Conservation (phyloP, 2,329 filamentous ascomycete genomes). For the Ascochyta fabae region DNA sequence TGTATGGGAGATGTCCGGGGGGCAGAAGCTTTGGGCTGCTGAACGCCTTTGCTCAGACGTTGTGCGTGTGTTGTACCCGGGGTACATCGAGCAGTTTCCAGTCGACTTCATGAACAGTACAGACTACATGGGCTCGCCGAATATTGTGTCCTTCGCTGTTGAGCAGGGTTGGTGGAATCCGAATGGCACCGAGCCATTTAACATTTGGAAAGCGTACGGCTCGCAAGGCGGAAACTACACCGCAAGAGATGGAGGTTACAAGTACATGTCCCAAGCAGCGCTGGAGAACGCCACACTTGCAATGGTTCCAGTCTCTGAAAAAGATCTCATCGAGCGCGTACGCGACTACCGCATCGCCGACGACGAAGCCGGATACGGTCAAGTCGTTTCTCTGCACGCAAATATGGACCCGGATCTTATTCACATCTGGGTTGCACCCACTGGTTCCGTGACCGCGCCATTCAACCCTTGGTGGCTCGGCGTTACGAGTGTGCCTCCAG, state of each 20-base stretch:
- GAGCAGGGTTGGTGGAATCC: conserved; percentile 47
- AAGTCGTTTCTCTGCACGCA: conserved; percentile 39
- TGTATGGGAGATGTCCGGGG: conserved; percentile 46
- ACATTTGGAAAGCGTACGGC: conserved; percentile 47
- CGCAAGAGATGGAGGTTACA: conserved; percentile 45
- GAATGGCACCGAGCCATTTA: conserved; percentile 41
- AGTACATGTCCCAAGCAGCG: conserved; percentile 48
- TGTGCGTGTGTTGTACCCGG: conserved; percentile 45
- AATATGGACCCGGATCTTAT: conserved; percentile 40
- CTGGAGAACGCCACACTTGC: conserved; percentile 46
- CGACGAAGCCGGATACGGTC: conserved; percentile 47
- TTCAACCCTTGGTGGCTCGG: conserved; percentile 48
- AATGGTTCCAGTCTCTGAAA: conserved; percentile 58
- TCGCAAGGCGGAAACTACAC: conserved; percentile 36
- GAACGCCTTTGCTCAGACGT: conserved; percentile 41
- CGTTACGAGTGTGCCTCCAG: conserved; percentile 37
- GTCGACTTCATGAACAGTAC: conserved; percentile 37
- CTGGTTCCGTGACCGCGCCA: conserved; percentile 43
- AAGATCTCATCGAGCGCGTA: conserved; percentile 54
- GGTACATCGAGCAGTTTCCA: conserved; percentile 48
- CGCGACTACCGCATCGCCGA: conserved; percentile 47
- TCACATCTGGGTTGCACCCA: conserved; percentile 46
- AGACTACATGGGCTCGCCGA: conserved; percentile 43
- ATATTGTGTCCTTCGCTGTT: conserved; percentile 45
- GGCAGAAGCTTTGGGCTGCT: conserved; percentile 45